Percentiles rank a stretch among this genome's conserved stretches.
phyloP scores from a whole-genome alignment of 257 asterid genomes.

The Gynochthodes officinalis region DNA sequence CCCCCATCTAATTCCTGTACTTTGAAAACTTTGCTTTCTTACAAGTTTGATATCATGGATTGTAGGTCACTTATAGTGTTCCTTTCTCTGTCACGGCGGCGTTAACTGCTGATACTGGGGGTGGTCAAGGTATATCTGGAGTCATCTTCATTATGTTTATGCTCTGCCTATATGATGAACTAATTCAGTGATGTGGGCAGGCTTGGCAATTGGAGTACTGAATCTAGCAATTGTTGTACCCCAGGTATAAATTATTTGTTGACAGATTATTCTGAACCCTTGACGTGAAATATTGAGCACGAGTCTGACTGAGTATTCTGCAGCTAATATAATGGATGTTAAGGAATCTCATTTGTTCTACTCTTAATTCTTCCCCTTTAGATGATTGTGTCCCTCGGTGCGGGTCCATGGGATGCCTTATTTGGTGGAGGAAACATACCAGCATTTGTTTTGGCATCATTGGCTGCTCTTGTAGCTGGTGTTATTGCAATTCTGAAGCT shows the following conservation, averaged over 20 bases:
- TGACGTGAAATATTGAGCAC: not conserved
- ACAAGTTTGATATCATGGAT: slow-evolving; percentile 22
- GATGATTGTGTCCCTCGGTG: slow-evolving; percentile 98
- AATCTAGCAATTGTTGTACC: slow-evolving; percentile 98
- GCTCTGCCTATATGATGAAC: slow-evolving; percentile 16
- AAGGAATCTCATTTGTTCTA: not conserved
- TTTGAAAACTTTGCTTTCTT: not conserved
- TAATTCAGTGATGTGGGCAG: slow-evolving; percentile 43
- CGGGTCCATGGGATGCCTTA: slow-evolving; percentile 99
- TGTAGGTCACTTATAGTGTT: slow-evolving; percentile 89
- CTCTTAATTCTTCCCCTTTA: slow-evolving; percentile 12
- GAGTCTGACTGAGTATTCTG: not conserved
- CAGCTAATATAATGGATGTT: not conserved
- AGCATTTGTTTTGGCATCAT: slow-evolving; percentile 82
- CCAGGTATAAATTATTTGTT: slow-evolving; percentile 52
- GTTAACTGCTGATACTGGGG: slow-evolving; percentile 97
- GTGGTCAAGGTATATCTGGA: slow-evolving; percentile 81
- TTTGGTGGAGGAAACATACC: slow-evolving; percentile 97
- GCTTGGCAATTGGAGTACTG: slow-evolving; percentile 96
- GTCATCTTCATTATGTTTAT: slow-evolving; percentile 5
- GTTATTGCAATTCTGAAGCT: slow-evolving; percentile 63
- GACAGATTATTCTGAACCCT: not conserved
- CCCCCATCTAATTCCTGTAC: not conserved
- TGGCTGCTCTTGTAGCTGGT: slow-evolving; percentile 73
- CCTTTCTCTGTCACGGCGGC: slow-evolving; percentile 97